These are phyloP conservation scores for Saturnispora serradocipensis DNA, from an alignment of 805 yeast genomes.

Conservation along the genomic window DNA sequence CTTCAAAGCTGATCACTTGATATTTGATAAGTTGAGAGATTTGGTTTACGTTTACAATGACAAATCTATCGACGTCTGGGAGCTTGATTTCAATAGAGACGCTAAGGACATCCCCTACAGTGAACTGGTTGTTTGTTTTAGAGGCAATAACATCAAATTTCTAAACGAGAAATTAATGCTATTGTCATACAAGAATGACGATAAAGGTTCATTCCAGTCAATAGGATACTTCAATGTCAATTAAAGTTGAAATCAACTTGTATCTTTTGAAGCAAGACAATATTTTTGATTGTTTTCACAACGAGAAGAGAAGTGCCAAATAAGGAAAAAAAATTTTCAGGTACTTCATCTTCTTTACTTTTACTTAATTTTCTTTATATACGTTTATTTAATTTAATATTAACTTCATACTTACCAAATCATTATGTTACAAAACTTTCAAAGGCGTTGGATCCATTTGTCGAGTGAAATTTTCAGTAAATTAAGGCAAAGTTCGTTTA, in stretches of 20 bases:
- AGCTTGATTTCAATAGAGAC: conserved; percentile 7
- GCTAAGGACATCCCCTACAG: conserved; percentile 2
- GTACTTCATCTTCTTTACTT: background rate
- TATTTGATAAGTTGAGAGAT: conserved; percentile 1
- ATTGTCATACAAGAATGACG: background rate
- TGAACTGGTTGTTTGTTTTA: conserved; percentile 2
- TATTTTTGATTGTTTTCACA: background rate
- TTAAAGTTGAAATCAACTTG: background rate
- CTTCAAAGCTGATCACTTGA: background rate
- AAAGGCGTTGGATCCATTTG: conserved; percentile 8
- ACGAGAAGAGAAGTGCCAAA: background rate
- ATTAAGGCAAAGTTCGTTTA: conserved; percentile 1
- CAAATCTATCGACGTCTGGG: conserved; percentile 4
- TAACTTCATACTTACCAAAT: background rate
- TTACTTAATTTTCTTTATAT: background rate
- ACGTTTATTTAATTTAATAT: background rate
- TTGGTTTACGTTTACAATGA: background rate
- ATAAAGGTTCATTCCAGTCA: background rate
- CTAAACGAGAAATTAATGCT: background rate
- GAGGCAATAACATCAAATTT: background rate
- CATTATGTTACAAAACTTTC: background rate
- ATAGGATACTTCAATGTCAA: background rate
- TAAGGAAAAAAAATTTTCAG: background rate
- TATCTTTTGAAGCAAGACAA: background rate
- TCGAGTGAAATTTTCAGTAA: conserved; percentile 8